Evolutionary conservation across 371 early-diverging fungal genomes (phyloP), one percentile per base, ranked within the genome.

Genomic region (Circinella minor): DNA sequence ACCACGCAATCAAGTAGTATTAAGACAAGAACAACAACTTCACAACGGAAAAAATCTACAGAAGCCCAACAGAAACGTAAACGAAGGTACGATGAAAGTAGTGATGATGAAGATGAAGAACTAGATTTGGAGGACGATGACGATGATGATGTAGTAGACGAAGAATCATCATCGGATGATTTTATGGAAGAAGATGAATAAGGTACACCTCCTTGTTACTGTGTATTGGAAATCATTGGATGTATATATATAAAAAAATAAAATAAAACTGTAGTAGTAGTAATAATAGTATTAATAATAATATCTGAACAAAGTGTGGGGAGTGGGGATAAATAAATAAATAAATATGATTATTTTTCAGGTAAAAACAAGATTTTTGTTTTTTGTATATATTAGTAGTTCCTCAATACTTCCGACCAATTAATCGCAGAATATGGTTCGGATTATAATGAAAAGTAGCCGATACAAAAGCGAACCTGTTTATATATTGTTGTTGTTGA

Each of bases 371-470:
- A 27, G 27, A 27, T 27, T 27, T 27, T 27, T 27, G 0, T 27
- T 27, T 27, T 27, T 27, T 27, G 27, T 27, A 27, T 27, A 27
- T 27, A 2, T 27, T 27, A 27, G 27, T 27, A 27, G 27, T 27
- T 27, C 27, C 27, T 27, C 27, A 57, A 57, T 57, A 57, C 57
- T 57, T 63, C 63, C 48, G 63, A 63, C 8, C 8, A 57, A 27
- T n/a, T 9, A 27, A 27, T 27, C 27, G 27, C 27, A 57, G 27
- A 43, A 1, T 27, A 57, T 57, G 57, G 57, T 57, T 57, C 57
- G 57, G 57, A 57, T 57, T 57, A 57, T 57, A 57, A 57, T 57
- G 57, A 57, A 57, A 57, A 57, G 57, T 57, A 57, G 57, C 57
- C 57, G 57, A 57, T 57, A 57, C 57, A 57, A n/a, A 7, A n/a